Evolutionary conservation across 768 basidiomycete genomes (phyloP).

Genomic region (Collybia sordida): DNA sequence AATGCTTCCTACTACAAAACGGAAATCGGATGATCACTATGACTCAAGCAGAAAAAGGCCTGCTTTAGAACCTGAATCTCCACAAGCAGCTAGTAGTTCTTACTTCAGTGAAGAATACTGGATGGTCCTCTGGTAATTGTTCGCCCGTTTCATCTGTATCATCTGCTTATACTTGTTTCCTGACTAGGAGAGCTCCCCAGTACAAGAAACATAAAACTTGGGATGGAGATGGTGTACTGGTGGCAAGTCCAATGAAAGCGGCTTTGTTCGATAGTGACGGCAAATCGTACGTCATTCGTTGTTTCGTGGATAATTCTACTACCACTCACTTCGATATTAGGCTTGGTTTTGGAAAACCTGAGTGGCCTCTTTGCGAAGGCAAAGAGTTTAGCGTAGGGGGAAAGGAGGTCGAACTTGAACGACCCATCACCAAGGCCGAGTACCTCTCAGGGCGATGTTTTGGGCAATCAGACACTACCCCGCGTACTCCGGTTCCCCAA

Average conservation of each 20-base stretch:
- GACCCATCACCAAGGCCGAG: constrained; percentile 49
- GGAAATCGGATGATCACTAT: constrained; percentile 32
- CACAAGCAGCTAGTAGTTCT: neutral
- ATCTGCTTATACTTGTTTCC: neutral
- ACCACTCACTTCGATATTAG: constrained; percentile 26
- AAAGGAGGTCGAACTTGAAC: constrained; percentile 69
- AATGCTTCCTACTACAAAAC: constrained; percentile 26
- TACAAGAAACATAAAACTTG: constrained; percentile 87
- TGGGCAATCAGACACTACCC: constrained; percentile 18
- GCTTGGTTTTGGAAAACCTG: constrained; percentile 50
- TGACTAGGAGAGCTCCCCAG: constrained; percentile 61
- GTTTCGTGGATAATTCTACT: constrained; percentile 1
- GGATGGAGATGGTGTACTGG: constrained; percentile 81
- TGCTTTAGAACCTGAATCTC: constrained; percentile 15
- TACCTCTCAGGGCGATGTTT: constrained; percentile 70
- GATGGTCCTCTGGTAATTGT: constrained; percentile 75
- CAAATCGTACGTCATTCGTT: constrained; percentile 47
- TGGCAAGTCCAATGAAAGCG: constrained; percentile 43
- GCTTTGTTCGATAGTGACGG: constrained; percentile 64
- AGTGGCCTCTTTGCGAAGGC: constrained; percentile 38
- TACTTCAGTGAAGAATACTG: constrained; percentile 46
- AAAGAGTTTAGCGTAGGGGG: constrained; percentile 39
- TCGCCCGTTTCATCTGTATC: neutral
- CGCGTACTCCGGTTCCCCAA: neutral
- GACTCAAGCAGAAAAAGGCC: constrained; percentile 29